These are phyloP conservation scores for Peronosclerospora sorghi DNA, from an alignment of 352 stramenopile genomes.

Conservation along the genomic window DNA sequence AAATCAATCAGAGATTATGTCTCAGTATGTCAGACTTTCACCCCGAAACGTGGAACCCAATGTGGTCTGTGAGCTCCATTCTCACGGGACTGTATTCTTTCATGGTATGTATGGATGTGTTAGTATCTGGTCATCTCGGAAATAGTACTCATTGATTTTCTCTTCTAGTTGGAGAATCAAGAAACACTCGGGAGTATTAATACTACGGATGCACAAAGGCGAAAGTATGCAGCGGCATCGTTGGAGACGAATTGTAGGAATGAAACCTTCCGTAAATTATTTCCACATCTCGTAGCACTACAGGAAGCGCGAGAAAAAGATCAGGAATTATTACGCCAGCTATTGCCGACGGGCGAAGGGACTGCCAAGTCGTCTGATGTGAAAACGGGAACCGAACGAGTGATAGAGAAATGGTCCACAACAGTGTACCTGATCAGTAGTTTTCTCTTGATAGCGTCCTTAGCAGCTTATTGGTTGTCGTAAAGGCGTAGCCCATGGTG, in stretches of 20 bases:
- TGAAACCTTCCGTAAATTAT: slow-evolving; percentile 76
- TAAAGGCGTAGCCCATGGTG: slow-evolving; percentile 17
- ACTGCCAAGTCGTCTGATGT: slow-evolving; percentile 5
- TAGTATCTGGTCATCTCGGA: neutral
- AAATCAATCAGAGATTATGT: slow-evolving; percentile 90
- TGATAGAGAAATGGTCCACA: slow-evolving; percentile 31
- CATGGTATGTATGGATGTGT: slow-evolving; percentile 44
- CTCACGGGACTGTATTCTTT: slow-evolving; percentile 93
- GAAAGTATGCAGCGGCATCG: slow-evolving; percentile 69
- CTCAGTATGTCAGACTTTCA: slow-evolving; percentile 94
- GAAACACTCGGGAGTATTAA: slow-evolving; percentile 84
- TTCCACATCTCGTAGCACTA: slow-evolving; percentile 81
- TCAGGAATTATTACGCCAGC: slow-evolving; percentile 26
- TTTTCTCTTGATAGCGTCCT: slow-evolving; percentile 27
- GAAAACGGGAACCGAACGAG: slow-evolving; percentile 9
- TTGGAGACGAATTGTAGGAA: slow-evolving; percentile 77
- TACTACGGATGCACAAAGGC: slow-evolving; percentile 72
- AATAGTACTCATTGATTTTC: neutral
- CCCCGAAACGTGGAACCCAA: slow-evolving; percentile 93
- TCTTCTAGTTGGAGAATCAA: slow-evolving; percentile 44
- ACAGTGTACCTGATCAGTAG: slow-evolving; percentile 28
- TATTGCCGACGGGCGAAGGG: slow-evolving; percentile 8
- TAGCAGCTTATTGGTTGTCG: slow-evolving; percentile 39
- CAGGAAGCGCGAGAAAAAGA: slow-evolving; percentile 46
- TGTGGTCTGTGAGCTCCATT: slow-evolving; percentile 94